phyloP scores from a whole-genome alignment of 1,284 basidiomycete species.

The Papiliotrema laurentii region DNA sequence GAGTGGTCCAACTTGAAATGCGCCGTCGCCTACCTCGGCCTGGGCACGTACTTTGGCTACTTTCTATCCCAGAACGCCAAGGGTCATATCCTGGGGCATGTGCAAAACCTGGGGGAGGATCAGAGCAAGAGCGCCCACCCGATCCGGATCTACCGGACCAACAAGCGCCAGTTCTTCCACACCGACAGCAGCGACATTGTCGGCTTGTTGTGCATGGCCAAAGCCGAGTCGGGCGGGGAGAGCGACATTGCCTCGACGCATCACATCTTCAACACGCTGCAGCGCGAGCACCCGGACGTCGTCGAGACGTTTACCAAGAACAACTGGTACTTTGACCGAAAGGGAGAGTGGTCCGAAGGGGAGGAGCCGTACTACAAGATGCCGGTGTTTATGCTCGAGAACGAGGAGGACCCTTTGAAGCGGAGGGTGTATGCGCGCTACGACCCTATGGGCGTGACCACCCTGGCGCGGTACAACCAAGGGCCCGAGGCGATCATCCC shows the following conservation, averaged over 20 bases:
- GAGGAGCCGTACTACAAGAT: slow-evolving; percentile 19
- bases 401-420: not conserved
- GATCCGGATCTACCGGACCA: slow-evolving; percentile 50
- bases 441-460: slow-evolving; percentile 16
- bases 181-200: slow-evolving; percentile 40
- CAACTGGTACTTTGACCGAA: slow-evolving; percentile 47
- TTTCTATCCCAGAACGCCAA: slow-evolving; percentile 44
- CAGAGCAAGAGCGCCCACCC: slow-evolving; percentile 45
- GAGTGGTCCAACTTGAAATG: slow-evolving; percentile 43
- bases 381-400: slow-evolving; percentile 10
- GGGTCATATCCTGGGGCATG: slow-evolving; percentile 49
- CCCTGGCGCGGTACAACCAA: slow-evolving; percentile 12
- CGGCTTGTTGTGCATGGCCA: slow-evolving; percentile 49
- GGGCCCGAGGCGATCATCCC: slow-evolving; percentile 34
- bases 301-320: slow-evolving; percentile 43
- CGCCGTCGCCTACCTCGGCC: slow-evolving; percentile 46
- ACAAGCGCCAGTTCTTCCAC: slow-evolving; percentile 49
- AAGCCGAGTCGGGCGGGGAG: slow-evolving; percentile 50
- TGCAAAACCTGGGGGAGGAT: slow-evolving; percentile 49
- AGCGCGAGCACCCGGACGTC: slow-evolving; percentile 48
- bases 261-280: slow-evolving; percentile 49
- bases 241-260: slow-evolving; percentile 49
- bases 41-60: slow-evolving; percentile 45
- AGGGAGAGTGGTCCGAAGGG: slow-evolving; percentile 46
- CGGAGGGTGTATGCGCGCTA: slow-evolving; percentile 11